Percentiles rank a stretch among this genome's conserved stretches.
phyloP scores from a whole-genome alignment of 306 rosid genomes.

The Rosa multiflora region DNA sequence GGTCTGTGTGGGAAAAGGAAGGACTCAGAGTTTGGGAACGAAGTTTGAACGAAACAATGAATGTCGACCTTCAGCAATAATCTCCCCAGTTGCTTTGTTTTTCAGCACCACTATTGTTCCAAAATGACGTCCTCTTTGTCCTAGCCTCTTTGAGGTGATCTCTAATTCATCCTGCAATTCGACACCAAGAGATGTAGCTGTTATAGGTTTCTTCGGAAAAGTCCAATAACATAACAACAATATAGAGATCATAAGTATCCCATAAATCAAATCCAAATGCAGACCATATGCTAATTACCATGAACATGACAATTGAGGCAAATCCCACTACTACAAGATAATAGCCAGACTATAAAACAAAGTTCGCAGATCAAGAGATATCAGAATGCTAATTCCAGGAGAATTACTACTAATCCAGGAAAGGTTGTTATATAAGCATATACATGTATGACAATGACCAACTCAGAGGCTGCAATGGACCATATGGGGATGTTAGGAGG shows the following conservation, averaged over 20 bases:
- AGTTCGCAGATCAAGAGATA: not conserved
- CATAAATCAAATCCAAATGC: not conserved
- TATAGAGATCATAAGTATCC: not conserved
- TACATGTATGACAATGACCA: not conserved
- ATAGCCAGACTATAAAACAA: not conserved
- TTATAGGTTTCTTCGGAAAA: not conserved
- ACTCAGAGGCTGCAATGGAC: not conserved
- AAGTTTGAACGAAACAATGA: conserved; percentile 60
- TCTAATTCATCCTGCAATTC: conserved; percentile 80
- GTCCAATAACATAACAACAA: not conserved
- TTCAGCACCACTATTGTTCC: conserved; percentile 64
- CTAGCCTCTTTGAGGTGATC: conserved; percentile 58
- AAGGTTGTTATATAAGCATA: not conserved
- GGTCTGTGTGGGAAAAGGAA: not conserved
- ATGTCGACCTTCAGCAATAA: conserved; percentile 88
- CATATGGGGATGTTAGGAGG: not conserved
- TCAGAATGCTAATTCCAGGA: not conserved
- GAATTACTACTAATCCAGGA: not conserved
- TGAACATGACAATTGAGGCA: not conserved
- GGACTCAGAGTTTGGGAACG: conserved; percentile 57
- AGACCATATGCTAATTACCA: not conserved
- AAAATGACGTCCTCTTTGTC: conserved; percentile 64
- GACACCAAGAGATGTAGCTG: conserved; percentile 1
- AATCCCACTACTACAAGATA: not conserved
- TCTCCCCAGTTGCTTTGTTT: conserved; percentile 73